Conservation (phyloP, 371 early-diverging fungal species). For the Apophysomyces elegans region DNA sequence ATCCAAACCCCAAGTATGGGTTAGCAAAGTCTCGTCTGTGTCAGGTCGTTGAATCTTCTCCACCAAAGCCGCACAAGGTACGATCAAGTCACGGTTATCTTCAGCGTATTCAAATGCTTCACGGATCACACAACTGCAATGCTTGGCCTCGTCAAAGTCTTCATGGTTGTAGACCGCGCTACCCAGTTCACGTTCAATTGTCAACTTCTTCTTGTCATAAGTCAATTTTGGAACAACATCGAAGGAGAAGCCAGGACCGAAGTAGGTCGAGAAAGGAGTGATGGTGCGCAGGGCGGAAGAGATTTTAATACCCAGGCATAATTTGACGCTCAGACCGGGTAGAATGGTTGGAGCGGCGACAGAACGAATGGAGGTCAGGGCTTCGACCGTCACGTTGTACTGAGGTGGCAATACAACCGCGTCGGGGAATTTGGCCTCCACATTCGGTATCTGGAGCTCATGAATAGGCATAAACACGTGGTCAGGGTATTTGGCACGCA, state of each 20-base stretch:
- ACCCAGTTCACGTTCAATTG: constrained; percentile 62
- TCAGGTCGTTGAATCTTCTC: constrained; percentile 58
- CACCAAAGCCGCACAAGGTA: constrained; percentile 70
- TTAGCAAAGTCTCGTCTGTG: constrained; percentile 52
- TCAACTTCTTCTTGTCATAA: constrained; percentile 47
- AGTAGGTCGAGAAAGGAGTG: constrained; percentile 70
- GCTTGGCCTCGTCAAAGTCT: constrained; percentile 70
- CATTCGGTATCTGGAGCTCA: constrained; percentile 68
- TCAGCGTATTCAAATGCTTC: constrained; percentile 53
- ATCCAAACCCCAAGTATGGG: constrained; percentile 58
- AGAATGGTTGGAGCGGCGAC: constrained; percentile 55
- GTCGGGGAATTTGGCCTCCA: constrained; percentile 55
- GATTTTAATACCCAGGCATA: constrained; percentile 71
- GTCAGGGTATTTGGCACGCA: constrained; percentile 22
- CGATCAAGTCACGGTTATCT: constrained; percentile 53
- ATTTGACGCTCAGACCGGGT: constrained; percentile 56
- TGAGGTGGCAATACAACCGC: constrained; percentile 46
- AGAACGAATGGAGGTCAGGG: constrained; percentile 72
- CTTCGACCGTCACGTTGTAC: constrained; percentile 46
- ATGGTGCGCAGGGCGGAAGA: constrained; percentile 78
- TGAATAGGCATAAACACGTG: constrained; percentile 68
- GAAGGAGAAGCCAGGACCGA: constrained; percentile 67
- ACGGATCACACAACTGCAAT: constrained; percentile 69
- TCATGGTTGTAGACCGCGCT: constrained; percentile 55
- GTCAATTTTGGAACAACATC: constrained; percentile 51